A percentile compares a stretch with the other conserved stretches of the same genome.
Conservation (phyloP, 352 stramenopile species). For the Phytopythium mirpurense region DNA sequence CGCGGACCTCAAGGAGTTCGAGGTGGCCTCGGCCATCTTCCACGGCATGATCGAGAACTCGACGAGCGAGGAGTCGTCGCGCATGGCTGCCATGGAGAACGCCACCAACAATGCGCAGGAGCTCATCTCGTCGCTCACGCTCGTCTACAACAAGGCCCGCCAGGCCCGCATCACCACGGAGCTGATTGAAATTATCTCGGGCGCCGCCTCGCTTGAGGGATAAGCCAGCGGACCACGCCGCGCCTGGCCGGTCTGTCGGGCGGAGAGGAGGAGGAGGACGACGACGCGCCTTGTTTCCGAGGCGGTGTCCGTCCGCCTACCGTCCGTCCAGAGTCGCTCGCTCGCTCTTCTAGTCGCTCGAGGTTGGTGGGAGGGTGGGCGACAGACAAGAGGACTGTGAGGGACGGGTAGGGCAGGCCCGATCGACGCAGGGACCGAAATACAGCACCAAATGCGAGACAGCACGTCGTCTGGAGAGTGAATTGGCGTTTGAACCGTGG, state of each 20-base stretch:
- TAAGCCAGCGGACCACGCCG: slow-evolving; percentile 19
- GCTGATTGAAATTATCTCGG: slow-evolving; percentile 98
- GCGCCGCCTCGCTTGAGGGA: slow-evolving; percentile 94
- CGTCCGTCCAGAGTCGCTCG: no score
- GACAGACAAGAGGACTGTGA: background rate
- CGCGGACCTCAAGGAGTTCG: slow-evolving; percentile 96
- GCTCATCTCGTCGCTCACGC: slow-evolving; percentile 94
- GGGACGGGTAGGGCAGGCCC: background rate
- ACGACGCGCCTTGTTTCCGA: no score
- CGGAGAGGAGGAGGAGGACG: no score
- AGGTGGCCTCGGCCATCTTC: slow-evolving; percentile 87
- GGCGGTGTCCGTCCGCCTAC: no score
- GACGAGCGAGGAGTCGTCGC: slow-evolving; percentile 96
- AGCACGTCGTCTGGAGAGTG: no score
- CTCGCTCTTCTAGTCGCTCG: background rate
- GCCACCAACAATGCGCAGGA: slow-evolving; percentile 98
- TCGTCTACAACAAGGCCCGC: slow-evolving; percentile 90
- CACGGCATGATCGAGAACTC: slow-evolving; percentile 97
- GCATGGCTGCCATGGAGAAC: slow-evolving; percentile 99
- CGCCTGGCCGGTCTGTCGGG: no score
- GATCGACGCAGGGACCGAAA: background rate
- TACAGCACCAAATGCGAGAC: background rate
- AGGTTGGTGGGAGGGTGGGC: no score
- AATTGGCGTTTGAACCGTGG: no score
- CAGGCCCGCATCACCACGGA: slow-evolving; percentile 96